A percentile compares a stretch with the other conserved stretches of the same genome.
Evolutionary conservation across 306 rosid species (phyloP).

Genomic region (Vachellia pachyceras): DNA sequence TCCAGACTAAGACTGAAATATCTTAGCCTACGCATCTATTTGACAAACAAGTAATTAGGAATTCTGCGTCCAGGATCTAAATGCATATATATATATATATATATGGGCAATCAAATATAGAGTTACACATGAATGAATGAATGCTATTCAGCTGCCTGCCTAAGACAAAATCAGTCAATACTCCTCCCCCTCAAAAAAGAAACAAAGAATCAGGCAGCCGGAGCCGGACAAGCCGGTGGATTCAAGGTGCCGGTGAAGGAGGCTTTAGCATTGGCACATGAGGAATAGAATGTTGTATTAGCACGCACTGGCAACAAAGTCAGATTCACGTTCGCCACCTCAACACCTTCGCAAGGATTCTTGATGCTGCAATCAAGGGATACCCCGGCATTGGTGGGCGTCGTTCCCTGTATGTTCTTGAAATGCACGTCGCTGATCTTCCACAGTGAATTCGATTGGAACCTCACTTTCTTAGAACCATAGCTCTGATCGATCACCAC

Average conservation of each 20-base stretch:
- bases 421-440: slow-evolving; percentile 65
- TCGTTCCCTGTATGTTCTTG: slow-evolving; percentile 58
- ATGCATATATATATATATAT: no score
- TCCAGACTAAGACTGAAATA: no score
- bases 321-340: slow-evolving; percentile 52
- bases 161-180: no score
- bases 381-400: slow-evolving; percentile 51
- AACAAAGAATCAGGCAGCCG: not conserved
- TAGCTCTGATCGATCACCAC: slow-evolving; percentile 68
- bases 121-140: no score
- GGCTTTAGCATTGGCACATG: slow-evolving; percentile 59
- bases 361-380: slow-evolving; percentile 55
- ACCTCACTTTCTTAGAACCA: slow-evolving; percentile 31
- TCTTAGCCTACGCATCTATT: not conserved
- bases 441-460: slow-evolving; percentile 55
- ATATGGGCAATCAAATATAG: no score
- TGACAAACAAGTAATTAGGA: no score
- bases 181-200: no score
- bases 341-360: slow-evolving; percentile 58
- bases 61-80: no score
- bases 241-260: slow-evolving; percentile 44
- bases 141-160: no score
- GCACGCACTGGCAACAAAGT: slow-evolving; percentile 1
- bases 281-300: slow-evolving; percentile 18
- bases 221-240: slow-evolving; percentile 61